Base-by-base conservation (phyloP, 148 eudicot genomes). In the Rhododendron vialii region DNA sequence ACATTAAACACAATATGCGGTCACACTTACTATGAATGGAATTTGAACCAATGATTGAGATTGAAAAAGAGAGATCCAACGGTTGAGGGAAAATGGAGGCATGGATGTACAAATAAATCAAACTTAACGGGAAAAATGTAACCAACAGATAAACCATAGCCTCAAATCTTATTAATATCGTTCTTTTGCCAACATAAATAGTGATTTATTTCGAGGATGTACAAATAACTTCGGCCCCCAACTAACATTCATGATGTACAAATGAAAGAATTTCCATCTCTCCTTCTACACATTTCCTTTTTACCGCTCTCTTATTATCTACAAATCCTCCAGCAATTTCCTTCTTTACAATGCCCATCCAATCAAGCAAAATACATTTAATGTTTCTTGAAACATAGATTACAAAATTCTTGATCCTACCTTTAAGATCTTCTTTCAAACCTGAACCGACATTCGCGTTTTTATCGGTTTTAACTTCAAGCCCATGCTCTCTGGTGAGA, bases 401-500 rank as follows among this genome's bases (percentile, higher is more conserved):
- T 82, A 86, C 90, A 87, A 88, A 84, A 88, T 53, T 69, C 77
- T 82, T 74, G 47, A 50, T 65, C 84, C 73, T 86, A 86, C 84
- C 50, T 77, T 63, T 59, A 22, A 41, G 2, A 71, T 67, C 38
- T 81, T 82, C 86, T 83, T 59, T 89, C 91, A 91, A 75, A 90
- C 91, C 91, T 91, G 88, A 22, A 87, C 71, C 2, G 93, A 89
- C 78, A 90, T 87, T 81, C 98, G 91, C 36, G 99, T 96, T 86
- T 96, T 96, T 43, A 96, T 96, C 3, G 99, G 99, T 83, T 96
- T 96, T 86, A 96, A 82, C 92, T 96, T 96, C 90, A 96, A 88
- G 4, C 99, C 99, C 99, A 96, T 96, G 90, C 99, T 96, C 92
- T 96, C 99, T 0, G 99, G 99, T 55, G 99, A 95, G 84, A 94